Percentiles rank a stretch among this genome's conserved stretches.
phyloP scores from a whole-genome alignment of 768 basidiomycete species.

The Rhodosporidiobolus sp. region DNA sequence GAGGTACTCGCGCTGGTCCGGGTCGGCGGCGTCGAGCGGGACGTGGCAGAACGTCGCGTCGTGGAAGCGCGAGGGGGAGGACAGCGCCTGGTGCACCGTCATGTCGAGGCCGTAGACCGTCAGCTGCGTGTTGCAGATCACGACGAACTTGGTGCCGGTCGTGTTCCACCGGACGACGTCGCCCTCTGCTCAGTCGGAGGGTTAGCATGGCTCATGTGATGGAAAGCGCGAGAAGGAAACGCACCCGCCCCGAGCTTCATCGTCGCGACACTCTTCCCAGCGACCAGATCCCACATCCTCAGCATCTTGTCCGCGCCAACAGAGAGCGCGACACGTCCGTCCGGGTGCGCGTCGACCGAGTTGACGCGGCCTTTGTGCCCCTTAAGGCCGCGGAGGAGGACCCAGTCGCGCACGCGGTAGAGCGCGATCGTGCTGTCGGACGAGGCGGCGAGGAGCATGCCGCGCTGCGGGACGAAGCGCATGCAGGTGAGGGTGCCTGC shows the following conservation, averaged over 20 bases:
- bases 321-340: conserved; percentile 83
- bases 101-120: conserved; percentile 83
- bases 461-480: conserved; percentile 61
- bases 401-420: conserved; percentile 92
- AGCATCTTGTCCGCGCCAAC: conserved; percentile 85
- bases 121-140: conserved; percentile 70
- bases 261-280: conserved; percentile 71
- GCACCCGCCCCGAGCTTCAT: conserved; percentile 85
- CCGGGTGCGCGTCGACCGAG: conserved; percentile 83
- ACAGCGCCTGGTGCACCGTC: conserved; percentile 67
- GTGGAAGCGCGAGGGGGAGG: conserved; percentile 78
- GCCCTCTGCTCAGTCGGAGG: conserved; percentile 60
- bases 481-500: conserved; percentile 37
- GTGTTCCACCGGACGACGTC: conserved; percentile 87
- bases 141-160: conserved; percentile 71
- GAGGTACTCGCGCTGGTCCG: conserved; percentile 62
- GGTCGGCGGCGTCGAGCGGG: conserved; percentile 48
- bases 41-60: conserved; percentile 71
- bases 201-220: neutral
- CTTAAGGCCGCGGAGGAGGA: conserved; percentile 75
- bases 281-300: conserved; percentile 89
- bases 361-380: conserved; percentile 95
- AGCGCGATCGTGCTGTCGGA: conserved; percentile 87
- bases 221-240: conserved; percentile 34
- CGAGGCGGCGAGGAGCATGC: conserved; percentile 84